Evolutionary conservation across 2,329 filamentous ascomycete species (phyloP), one percentile per base, ranked within the genome.

Genomic region (Aphanoascus verrucosus): DNA sequence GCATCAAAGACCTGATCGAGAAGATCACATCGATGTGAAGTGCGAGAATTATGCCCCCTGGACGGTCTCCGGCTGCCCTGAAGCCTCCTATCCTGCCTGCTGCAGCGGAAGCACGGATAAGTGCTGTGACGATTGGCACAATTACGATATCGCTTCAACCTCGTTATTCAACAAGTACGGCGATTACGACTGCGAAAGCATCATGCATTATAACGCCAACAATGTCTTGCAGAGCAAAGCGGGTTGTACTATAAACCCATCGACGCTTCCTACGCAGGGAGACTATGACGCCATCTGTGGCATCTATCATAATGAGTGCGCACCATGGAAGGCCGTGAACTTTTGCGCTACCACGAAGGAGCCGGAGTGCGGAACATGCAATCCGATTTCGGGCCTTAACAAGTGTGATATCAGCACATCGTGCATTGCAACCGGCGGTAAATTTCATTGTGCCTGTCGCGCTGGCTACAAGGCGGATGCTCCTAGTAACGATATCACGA

Each of bases 321-420:
- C 40, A 1, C 49, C 49, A 7, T 52, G 49, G 42, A 47, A 53
- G 42, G 43, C 17, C 15, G 17, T 53, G 14, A 53, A 53, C 15
- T 53, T 47, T 14, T 46, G 42, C 19, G 38, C 40, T 7, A 9
- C 14, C n/a, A 38, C 15, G 34, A 19, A 45, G n/a, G 40, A 23
- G 6, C 17, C 28, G 19, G 50, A 53, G 20, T 47, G 50, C 17
- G 50, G 42, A 32, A 46, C 41, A 23, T 52, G 49, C 49, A 52
- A 52, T 17, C 42, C 50, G 3, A 47, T 53, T 47, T 44, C 50
- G 3, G 50, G 50, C 19, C 28, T 46, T 2, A 53, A 53, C 40
- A 53, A 53, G 20, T 53, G 50, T 20, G 50, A 53, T 20, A 53
- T 53, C 19, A 53, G 42, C 42, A 52, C 49, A 23, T 53, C 50